phyloP scores from a whole-genome alignment of 148 eudicot genomes.

The Dysphania ambrosioides region DNA sequence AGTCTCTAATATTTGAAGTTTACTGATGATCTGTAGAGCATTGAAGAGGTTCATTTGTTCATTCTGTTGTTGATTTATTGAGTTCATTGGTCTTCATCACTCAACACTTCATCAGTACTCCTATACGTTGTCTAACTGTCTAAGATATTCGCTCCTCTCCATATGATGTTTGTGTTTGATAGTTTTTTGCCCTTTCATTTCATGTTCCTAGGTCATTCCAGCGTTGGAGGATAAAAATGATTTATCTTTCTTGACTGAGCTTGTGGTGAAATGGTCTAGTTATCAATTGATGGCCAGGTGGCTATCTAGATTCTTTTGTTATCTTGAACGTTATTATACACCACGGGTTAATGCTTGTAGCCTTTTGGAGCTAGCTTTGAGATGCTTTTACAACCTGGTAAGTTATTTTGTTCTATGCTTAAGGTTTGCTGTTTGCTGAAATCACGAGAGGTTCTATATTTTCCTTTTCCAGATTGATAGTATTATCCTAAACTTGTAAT shows the following conservation, averaged over 20 bases:
- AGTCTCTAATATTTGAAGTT: background rate
- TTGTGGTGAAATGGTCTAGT: slow-evolving; percentile 32
- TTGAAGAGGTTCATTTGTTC: background rate
- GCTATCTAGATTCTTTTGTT: slow-evolving; percentile 38
- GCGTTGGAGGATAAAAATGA: slow-evolving; percentile 29
- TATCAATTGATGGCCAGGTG: slow-evolving; percentile 32
- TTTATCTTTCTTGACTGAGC: slow-evolving; percentile 30
- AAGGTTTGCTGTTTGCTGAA: background rate
- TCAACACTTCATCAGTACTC: slow-evolving; percentile 3
- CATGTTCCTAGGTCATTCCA: slow-evolving; percentile 29
- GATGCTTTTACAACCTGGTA: slow-evolving; percentile 33
- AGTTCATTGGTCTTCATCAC: background rate
- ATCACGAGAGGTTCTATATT: background rate
- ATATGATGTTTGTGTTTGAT: background rate
- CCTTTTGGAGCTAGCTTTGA: slow-evolving; percentile 25
- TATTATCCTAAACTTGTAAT: background rate
- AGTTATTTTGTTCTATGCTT: background rate
- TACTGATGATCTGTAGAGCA: background rate
- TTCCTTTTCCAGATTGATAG: background rate
- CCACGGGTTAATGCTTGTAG: slow-evolving; percentile 22
- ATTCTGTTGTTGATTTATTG: background rate
- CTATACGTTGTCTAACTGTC: slow-evolving; percentile 8
- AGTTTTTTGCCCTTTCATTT: background rate
- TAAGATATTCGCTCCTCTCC: background rate
- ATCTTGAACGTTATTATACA: slow-evolving; percentile 37